These are phyloP conservation scores for Trapa bicornis DNA, from an alignment of 345 rosid genomes.

Conservation along the genomic window DNA sequence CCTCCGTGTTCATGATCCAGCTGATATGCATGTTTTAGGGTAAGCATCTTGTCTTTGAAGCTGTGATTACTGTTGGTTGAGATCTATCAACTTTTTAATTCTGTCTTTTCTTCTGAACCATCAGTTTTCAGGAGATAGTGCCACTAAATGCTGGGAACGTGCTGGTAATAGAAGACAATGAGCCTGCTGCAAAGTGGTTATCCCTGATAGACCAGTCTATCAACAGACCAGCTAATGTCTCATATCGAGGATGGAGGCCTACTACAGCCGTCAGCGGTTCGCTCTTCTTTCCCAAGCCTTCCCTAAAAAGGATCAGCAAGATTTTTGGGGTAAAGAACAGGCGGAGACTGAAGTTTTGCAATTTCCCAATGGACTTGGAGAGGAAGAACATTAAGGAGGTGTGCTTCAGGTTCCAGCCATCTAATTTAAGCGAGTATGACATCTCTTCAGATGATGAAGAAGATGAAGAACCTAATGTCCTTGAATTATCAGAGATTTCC, in stretches of 20 bases:
- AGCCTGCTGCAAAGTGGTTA: constrained; percentile 91
- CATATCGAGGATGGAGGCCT: constrained; percentile 19
- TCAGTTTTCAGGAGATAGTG: constrained; percentile 94
- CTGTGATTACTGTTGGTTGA: not conserved
- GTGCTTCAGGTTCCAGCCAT: constrained; percentile 58
- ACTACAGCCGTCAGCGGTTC: constrained; percentile 32
- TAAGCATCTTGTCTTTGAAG: constrained; percentile 6
- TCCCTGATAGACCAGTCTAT: constrained; percentile 61
- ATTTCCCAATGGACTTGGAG: constrained; percentile 42
- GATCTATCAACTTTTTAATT: not conserved
- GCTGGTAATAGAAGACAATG: constrained; percentile 79
- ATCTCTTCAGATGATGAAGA: constrained; percentile 62
- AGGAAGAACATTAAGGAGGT: constrained; percentile 51
- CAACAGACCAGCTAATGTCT: constrained; percentile 32
- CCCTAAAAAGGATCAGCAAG: constrained; percentile 66
- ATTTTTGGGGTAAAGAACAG: constrained; percentile 62
- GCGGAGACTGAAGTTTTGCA: constrained; percentile 67
- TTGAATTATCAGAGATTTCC: constrained; percentile 20
- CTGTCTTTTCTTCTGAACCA: not conserved
- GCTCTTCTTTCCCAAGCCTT: constrained; percentile 66
- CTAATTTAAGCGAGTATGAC: constrained; percentile 34
- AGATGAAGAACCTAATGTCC: constrained; percentile 34
- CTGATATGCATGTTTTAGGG: constrained; percentile 86
- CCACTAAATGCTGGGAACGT: constrained; percentile 97
- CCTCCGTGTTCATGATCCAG: constrained; percentile 43